A percentile compares a stretch with the other conserved stretches of the same genome.
phyloP scores from a whole-genome alignment of 495 filamentous ascomycete species.

The Astrothelium macrocarpum region DNA sequence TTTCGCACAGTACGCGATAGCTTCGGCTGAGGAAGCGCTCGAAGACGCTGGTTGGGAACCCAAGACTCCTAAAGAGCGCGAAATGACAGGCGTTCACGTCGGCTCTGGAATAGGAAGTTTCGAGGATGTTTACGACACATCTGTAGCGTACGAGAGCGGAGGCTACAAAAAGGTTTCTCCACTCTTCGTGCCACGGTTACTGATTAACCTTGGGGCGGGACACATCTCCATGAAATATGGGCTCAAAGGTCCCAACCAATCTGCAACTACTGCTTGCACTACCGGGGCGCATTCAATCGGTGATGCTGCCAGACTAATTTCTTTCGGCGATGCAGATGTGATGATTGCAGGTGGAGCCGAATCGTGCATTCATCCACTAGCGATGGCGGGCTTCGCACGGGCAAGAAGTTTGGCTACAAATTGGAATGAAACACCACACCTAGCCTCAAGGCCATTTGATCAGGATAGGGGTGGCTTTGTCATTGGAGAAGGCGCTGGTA shows the following conservation, averaged over 20 bases:
- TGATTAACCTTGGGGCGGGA: constrained; percentile 90
- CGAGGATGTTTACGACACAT: constrained; percentile 77
- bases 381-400: constrained; percentile 82
- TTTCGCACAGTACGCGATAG: constrained; percentile 87
- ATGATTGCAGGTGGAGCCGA: constrained; percentile 93
- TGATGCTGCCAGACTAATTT: constrained; percentile 84
- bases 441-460: constrained; percentile 83
- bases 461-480: constrained; percentile 75
- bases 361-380: constrained; percentile 90
- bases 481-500: constrained; percentile 82
- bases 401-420: constrained; percentile 74
- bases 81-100: constrained; percentile 73
- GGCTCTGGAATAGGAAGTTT: constrained; percentile 96
- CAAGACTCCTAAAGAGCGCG: constrained; percentile 46
- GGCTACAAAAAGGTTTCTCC: constrained; percentile 89
- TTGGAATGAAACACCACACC: constrained; percentile 64
- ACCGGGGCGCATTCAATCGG: constrained; percentile 91
- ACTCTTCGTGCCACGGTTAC: constrained; percentile 79
- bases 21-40: constrained; percentile 78
- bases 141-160: constrained; percentile 61
- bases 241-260: constrained; percentile 86
- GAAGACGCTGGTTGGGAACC: constrained; percentile 75
- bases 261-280: constrained; percentile 88
- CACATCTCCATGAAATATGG: constrained; percentile 89
- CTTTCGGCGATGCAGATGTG: constrained; percentile 79